Evolutionary conservation across 1,284 basidiomycete species (phyloP), one percentile per base, ranked within the genome.

Genomic region (Bjerkandera adusta): DNA sequence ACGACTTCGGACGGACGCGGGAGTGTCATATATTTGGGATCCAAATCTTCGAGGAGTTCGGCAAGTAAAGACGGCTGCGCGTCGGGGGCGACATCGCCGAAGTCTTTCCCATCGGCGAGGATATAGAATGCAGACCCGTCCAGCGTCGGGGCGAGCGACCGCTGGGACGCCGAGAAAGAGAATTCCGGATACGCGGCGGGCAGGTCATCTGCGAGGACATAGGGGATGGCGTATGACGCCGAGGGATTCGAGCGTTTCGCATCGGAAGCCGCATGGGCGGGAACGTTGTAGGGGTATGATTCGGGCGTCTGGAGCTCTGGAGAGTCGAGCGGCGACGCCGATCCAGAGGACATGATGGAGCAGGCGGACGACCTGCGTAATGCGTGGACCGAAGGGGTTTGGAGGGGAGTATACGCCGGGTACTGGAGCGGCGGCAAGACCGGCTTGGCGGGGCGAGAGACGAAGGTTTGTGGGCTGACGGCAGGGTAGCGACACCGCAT

Each of bases 1-100:
- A 20, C 41, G 49, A 47, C 33, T 27, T 51, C 49, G 49, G 49
- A 8, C 22, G 34, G 24, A 42, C 26, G 49, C n/a, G 44, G 39
- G 10, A 46, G 44, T 11, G 45, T 32, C 27, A 36, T 18, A 21
- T 10, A 26, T 10, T 38, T 40, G 16, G 45, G 22, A 20, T 45
- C 36, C 26, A 44, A 27, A 16, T 42, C 45, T 22, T 38, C 33
- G 20, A 43, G 24, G 41, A 41, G 29, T 18, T 33, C 45, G 13
- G 34, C 26, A 16, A 43, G 44, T 12, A 32, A 15, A 21, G 27
- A 41, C 1, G 38, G 34, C 39, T 15, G 34, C 16, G 33, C 20
- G 29, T 13, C 21, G 21, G 40, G 22, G 15, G 36, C 24, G 15
- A 20, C 34, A 42, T 45, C 36, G 15, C 45, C 49, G 45, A 47